Evolutionary conservation across 495 filamentous ascomycete species (phyloP).

Genomic region (Massariosphaeria phaeospora): DNA sequence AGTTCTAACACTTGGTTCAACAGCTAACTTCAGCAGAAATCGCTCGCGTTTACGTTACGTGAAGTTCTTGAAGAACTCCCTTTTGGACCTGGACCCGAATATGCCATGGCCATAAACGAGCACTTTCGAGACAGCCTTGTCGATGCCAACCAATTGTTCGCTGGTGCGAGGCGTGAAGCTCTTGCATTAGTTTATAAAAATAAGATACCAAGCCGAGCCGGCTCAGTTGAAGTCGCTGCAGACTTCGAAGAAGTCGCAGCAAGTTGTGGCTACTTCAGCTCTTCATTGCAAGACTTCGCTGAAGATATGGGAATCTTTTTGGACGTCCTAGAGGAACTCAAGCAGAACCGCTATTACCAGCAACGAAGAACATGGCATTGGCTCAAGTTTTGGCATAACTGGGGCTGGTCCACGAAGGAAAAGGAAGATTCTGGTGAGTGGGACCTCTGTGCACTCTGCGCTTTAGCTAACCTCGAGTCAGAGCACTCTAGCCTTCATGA

Average conservation of each 20-base stretch:
- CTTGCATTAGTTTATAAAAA: constrained; percentile 72
- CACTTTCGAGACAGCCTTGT: constrained; percentile 71
- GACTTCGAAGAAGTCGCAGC: constrained; percentile 96
- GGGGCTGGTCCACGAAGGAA: constrained; percentile 8
- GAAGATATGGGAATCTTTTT: constrained; percentile 81
- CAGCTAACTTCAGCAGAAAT: constrained; percentile 52
- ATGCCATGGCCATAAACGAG: constrained; percentile 66
- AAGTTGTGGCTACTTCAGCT: constrained; percentile 91
- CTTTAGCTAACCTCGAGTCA: constrained; percentile 12
- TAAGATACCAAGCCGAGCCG: constrained; percentile 60
- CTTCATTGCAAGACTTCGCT: constrained; percentile 80
- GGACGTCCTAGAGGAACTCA: constrained; percentile 78
- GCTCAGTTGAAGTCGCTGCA: constrained; percentile 69
- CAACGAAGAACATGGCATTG: constrained; percentile 72
- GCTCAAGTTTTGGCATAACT: constrained; percentile 71
- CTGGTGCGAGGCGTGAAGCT: constrained; percentile 64
- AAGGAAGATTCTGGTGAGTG: constrained; percentile 12
- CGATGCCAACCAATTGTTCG: constrained; percentile 75
- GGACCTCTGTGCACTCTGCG: too few species aligned
- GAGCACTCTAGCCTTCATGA: constrained; percentile 18
- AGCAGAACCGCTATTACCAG: constrained; percentile 57
- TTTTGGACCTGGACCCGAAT: constrained; percentile 60
- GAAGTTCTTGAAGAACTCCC: constrained; percentile 85
- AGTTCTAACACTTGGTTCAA: neutral
- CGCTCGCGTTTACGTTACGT: constrained; percentile 80